Percentiles rank a stretch among this genome's conserved stretches.
Evolutionary conservation across 2,329 filamentous ascomycete species (phyloP).

Genomic region (Aspergillus ochraceoroseus): DNA sequence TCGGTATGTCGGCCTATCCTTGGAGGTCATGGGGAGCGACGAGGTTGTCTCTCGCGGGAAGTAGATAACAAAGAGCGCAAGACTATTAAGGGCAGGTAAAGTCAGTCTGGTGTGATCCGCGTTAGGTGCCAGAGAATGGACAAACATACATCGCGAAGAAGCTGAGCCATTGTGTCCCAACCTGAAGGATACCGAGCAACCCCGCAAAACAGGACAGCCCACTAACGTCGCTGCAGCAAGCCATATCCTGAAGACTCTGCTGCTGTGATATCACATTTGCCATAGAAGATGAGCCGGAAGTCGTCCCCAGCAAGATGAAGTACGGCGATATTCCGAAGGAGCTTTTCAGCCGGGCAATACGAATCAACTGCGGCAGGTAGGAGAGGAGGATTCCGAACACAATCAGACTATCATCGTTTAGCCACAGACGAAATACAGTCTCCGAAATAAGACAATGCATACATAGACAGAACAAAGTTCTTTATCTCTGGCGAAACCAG

Average conservation of each 20-base stretch:
- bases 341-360: slow-evolving; percentile 78
- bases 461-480: slow-evolving; percentile 54
- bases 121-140: neutral
- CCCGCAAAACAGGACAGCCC: slow-evolving; percentile 79
- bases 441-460: slow-evolving; percentile 22
- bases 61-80: slow-evolving; percentile 91
- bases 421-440: slow-evolving; percentile 10
- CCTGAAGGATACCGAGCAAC: slow-evolving; percentile 80
- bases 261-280: slow-evolving; percentile 87
- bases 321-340: slow-evolving; percentile 94
- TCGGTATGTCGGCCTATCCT: slow-evolving; percentile 63
- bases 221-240: slow-evolving; percentile 77
- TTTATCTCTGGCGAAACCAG: slow-evolving; percentile 49
- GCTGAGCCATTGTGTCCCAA: slow-evolving; percentile 86
- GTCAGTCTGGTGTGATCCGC: neutral
- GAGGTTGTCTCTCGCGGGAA: slow-evolving; percentile 63
- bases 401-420: slow-evolving; percentile 54
- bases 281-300: slow-evolving; percentile 81
- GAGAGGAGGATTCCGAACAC: slow-evolving; percentile 84
- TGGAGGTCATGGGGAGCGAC: slow-evolving; percentile 41
- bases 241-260: slow-evolving; percentile 74
- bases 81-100: slow-evolving; percentile 49
- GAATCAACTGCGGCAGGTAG: slow-evolving; percentile 89
- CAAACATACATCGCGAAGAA: slow-evolving; percentile 78
- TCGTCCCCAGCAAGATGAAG: slow-evolving; percentile 89